phyloP scores from a whole-genome alignment of 2,329 filamentous ascomycete genomes.

The Pochonia chlamydosporia region DNA sequence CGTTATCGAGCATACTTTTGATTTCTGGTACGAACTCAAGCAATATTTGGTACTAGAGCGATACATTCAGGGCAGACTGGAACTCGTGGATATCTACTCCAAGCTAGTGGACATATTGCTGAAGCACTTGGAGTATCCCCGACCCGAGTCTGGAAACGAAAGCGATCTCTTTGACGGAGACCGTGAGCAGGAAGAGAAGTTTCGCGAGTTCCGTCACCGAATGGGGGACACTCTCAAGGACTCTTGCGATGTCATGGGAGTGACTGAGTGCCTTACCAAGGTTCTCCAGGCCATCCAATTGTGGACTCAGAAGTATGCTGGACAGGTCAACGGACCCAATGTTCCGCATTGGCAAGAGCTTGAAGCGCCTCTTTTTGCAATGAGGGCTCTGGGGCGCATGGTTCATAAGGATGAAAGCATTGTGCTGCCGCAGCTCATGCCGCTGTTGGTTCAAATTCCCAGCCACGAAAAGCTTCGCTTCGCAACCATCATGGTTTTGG shows the following conservation, averaged over 20 bases:
- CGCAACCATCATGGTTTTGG: constrained; percentile 95
- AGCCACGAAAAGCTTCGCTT: constrained; percentile 97
- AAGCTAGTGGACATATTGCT: constrained; percentile 91
- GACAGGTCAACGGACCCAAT: constrained; percentile 63
- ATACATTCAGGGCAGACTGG: constrained; percentile 75
- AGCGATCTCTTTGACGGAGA: constrained; percentile 91
- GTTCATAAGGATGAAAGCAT: constrained; percentile 82
- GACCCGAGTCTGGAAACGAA: constrained; percentile 66
- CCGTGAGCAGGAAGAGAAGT: constrained; percentile 92
- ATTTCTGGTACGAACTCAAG: constrained; percentile 98
- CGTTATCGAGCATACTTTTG: constrained; percentile 88
- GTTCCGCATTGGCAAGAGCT: constrained; percentile 96
- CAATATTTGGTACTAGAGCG: constrained; percentile 88
- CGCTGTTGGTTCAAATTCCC: constrained; percentile 87
- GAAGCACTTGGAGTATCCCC: constrained; percentile 81
- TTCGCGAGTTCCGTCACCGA: constrained; percentile 89
- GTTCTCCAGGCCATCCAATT: constrained; percentile 78
- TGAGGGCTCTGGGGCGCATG: constrained; percentile 95
- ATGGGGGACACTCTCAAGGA: constrained; percentile 99
- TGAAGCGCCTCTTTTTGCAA: constrained; percentile 89
- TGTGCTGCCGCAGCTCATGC: constrained; percentile 87
- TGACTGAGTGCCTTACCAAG: constrained; percentile 85
- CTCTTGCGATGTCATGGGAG: constrained; percentile 91
- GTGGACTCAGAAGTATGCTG: constrained; percentile 80
- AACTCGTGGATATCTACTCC: constrained; percentile 76